Evolutionary conservation across 176 grass and related monocot species (phyloP).

Genomic region (Carex kokanica): DNA sequence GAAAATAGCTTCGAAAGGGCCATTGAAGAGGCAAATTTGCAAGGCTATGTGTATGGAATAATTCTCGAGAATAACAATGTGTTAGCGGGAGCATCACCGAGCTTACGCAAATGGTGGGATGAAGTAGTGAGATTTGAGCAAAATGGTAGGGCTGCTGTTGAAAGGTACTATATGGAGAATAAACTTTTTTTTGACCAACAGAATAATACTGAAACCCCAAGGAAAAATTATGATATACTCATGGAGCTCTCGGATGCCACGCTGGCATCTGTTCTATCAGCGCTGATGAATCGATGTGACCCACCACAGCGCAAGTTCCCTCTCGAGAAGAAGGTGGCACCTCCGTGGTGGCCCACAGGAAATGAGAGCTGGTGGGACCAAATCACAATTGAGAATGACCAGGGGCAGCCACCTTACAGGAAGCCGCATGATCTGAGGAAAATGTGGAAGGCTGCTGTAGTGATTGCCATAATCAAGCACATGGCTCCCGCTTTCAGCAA

Average conservation of each 20-base stretch:
- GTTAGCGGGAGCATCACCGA: slow-evolving; percentile 45
- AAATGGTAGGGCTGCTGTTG: slow-evolving; percentile 41
- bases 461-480: slow-evolving; percentile 58
- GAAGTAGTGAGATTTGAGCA: slow-evolving; percentile 66
- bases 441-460: slow-evolving; percentile 55
- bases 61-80: neutral
- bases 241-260: slow-evolving; percentile 50
- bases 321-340: slow-evolving; percentile 45
- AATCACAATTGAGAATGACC: slow-evolving; percentile 37
- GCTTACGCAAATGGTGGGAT: slow-evolving; percentile 65
- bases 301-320: slow-evolving; percentile 61
- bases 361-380: slow-evolving; percentile 53
- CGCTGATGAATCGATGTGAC: slow-evolving; percentile 60
- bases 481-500: slow-evolving; percentile 57
- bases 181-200: slow-evolving; percentile 11
- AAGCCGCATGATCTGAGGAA: slow-evolving; percentile 76
- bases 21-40: neutral
- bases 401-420: slow-evolving; percentile 37
- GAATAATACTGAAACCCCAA: slow-evolving; percentile 1
- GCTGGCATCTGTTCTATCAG: slow-evolving; percentile 58
- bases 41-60: slow-evolving; percentile 16
- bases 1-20: neutral
- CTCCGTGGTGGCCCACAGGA: slow-evolving; percentile 64
- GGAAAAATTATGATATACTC: slow-evolving; percentile 30
- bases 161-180: slow-evolving; percentile 47